Evolutionary conservation across 2,329 filamentous ascomycete species (phyloP), one percentile per base, ranked within the genome.

Genomic region (Diaporthe humulicola): DNA sequence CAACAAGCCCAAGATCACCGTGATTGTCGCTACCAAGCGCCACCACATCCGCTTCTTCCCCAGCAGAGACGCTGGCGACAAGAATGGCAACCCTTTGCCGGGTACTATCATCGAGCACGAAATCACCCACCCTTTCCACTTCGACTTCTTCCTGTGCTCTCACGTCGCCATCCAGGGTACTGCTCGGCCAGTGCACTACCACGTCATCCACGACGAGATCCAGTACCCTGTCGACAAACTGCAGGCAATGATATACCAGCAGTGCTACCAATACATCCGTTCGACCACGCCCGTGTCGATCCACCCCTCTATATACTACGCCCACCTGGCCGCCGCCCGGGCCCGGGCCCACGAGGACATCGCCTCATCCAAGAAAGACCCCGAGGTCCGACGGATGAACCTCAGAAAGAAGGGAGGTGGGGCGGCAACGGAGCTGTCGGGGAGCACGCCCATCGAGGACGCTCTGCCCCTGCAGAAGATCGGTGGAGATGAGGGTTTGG

Each of bases 1-100:
- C 2, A 72, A 66, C 1, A 77, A 78, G 1, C 86, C 94, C 3
- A 94, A 94, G 81, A 92, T 98, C 80, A 95, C 95, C 0, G 95
- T 98, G 15, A 91, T 98, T 54, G 90, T 98, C 60, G 96, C 94
- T 1, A 96, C 94, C 1, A 99, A 99, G 88, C 93, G 97, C 4
- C 97, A 99, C 78, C 96, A 98, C 80, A 92, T 98, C 71, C 94
- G 97, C 22, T 95, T 98, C 82, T 98, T 98, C 86, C 96, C 97
- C 0, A 88, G 90, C 64, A 48, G 64, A 17, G 84, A 82, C 25
- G 88, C 90, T 74, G 88, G 81, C 0, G 97, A 99, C 81, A 88
- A 88, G 66, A 97, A 98, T 77, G 90, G 88, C 48, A 99, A 98
- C 80, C 90, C 95, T 0, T 83, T 96, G 0, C 96, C 96, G 0